Base-by-base conservation (phyloP, 2,329 filamentous ascomycete species). In the Aphanoascus verrucosus region DNA sequence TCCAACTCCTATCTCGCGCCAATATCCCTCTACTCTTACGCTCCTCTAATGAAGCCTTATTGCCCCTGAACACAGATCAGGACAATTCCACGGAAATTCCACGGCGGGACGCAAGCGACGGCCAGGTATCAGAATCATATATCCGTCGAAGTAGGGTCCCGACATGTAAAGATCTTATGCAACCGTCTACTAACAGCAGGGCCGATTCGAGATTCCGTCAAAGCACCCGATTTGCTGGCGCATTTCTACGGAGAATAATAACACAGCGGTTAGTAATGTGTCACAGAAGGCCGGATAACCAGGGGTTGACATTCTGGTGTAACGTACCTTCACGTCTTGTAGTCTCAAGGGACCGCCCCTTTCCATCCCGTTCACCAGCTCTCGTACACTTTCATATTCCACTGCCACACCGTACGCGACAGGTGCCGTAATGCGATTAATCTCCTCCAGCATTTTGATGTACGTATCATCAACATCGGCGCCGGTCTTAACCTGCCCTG, bases 371-470 rank as follows among this genome's bases (percentile, higher is more conserved):
- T 69, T 67, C 0, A 86, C 74, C 32, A 93, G 68, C 32, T 76
- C 69, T 9, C 73, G 67, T 1, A 86, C 77, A 4, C 70, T 79
- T 1, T 70, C 73, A 64, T 83, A 88, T 64, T 82, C 75, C 1
- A 72, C 72, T 0, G 76, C 76, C 55, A 91, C 79, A 2, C 85
- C 85, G 57, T 84, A 80, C 0, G 86, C 86, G 61, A 88, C 80
- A 0, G 84, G 79, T 0, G 81, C 78, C 5, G 87, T 90, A 14
- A 91, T 77, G 14, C 85, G 79, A 12, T 75, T 75, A 40, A 90
- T 80, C 68, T 89, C 83, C 67, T 88, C 83, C 49, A 93, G 70
- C 85, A 91, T 87, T 58, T 80, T 80, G 43, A 81, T 72, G 58
- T 84, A 91, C 0, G 82, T 87, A 61, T 90, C 86, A 5, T 71